Evolutionary conservation across 768 basidiomycete genomes (phyloP), one percentile per base, ranked within the genome.

Genomic region (Kwoniella botswanensis): DNA sequence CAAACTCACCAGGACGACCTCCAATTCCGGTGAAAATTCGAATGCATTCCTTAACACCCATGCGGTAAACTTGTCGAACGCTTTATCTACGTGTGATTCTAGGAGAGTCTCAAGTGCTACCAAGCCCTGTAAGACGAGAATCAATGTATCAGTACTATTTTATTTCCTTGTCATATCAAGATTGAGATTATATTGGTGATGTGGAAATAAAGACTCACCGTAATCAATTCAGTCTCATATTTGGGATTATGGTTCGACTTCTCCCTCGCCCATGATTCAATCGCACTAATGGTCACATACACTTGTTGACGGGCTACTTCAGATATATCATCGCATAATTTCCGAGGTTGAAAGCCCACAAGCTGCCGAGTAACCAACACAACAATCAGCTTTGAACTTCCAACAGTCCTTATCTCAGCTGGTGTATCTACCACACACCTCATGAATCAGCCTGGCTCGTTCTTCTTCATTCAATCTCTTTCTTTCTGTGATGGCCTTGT

Each of bases 41-140:
- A 96, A 96, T 67, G 94, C 91, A 83, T 96, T 97, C 53, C 93
- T 86, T 78, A 94, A 82, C 12, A 89, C 90, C 93, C 94, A 96
- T 0, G 90, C 90, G 84, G 94, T 93, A 76, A 97, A 92, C 79
- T 91, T 92, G 82, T 97, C 94, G 70, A 95, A 93, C 0, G 93
- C 94, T 56, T 93, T 87, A 78, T 97, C 94, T 55, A 92, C 90
- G 74, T 94, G 93, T 65, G 89, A 89, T 78, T 94, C 92, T 15
- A 97, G 86, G 55, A 95, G 86, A 0, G 94, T 94, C 82, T 95
- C 92, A 73, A 96, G 93, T 24, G 92, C 88, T 61, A 93, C 90
- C 1, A 94, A 84, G 2, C 93, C 93, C 84, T 93, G 89, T 74
- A 91, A 90, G 86, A 18, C 22, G 6, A 1, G 11, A 0, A 35